Conservation (phyloP, 176 grass and related monocot species). For the Tillandsia fasciculata region DNA sequence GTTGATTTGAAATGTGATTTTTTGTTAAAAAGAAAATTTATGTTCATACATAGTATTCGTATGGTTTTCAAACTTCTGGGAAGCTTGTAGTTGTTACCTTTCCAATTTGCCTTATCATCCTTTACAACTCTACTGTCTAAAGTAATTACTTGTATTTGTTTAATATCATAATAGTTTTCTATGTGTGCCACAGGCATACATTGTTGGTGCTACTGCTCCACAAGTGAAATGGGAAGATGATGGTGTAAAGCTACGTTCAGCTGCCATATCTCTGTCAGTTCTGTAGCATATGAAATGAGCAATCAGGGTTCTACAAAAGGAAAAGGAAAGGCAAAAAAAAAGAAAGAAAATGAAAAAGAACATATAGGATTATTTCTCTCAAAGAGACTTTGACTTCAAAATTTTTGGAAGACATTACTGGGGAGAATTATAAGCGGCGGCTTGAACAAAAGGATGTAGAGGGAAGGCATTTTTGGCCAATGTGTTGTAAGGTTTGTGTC, state of each 20-base stretch:
- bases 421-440: too few species aligned
- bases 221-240: slow-evolving; percentile 72
- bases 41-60: too few species aligned
- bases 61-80: too few species aligned
- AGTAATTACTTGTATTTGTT: slow-evolving; percentile 1
- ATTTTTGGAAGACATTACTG: too few species aligned
- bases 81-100: not conserved
- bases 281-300: slow-evolving; percentile 19
- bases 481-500: too few species aligned
- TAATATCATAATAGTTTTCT: slow-evolving; percentile 9
- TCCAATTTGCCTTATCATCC: not conserved
- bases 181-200: slow-evolving; percentile 49
- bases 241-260: slow-evolving; percentile 65
- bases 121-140: not conserved
- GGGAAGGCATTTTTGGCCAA: too few species aligned
- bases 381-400: too few species aligned
- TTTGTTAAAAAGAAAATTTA: too few species aligned
- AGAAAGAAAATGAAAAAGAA: too few species aligned
- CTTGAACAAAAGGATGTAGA: too few species aligned
- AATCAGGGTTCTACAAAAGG: not conserved
- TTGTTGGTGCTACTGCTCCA: slow-evolving; percentile 69
- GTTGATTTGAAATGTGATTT: too few species aligned
- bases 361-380: too few species aligned
- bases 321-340: not conserved
- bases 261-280: slow-evolving; percentile 69